Base-by-base conservation (phyloP, 768 basidiomycete genomes). In the Tylopilus sp. region DNA sequence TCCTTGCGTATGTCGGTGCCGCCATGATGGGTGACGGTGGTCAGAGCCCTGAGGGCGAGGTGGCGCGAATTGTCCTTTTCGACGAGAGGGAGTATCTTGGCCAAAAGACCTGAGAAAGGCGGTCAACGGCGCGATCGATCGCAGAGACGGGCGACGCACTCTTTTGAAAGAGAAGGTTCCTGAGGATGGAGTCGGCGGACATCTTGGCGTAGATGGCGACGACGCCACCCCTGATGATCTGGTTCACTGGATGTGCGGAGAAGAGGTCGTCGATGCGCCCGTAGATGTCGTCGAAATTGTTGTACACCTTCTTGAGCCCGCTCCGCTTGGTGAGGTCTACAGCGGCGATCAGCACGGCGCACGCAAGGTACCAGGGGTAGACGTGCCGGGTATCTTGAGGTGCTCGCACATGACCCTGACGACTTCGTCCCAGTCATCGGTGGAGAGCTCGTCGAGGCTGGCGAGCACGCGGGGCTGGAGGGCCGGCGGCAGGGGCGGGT, bases 191-290 rank as follows among this genome's bases (percentile, higher is more conserved):
- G 62, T 86, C 85, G 0, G 73, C 75, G 29, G 76, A 84, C 80
- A 86, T 82, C 60, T 81, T 82, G 16, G 83, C 77, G 56, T 79
- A 85, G 44, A 87, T 81, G 9, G 78, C 81, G 9, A 84, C 73
- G 40, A 86, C 78, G 0, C 78, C 83, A 1, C 82, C 84, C 44
- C 70, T 66, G 17, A 86, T 69, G 52, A 74, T 76, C 31, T 78
- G 74, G 62, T 80, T 79, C 1, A 68, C 66, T 2, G 53, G 34
- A 55, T 79, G 71, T 14, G 66, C 70, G 2, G 73, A 62, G 57
- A 80, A 86, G 2, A 76, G 70, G n/a, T 69, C 68, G 42, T 84
- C 78, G 24, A 86, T 73, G 25, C 72, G 73, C 16, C 66, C 61
- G 54, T 78, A 82, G 31, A 85, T 75, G 3, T 68, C 68, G 38